Percentiles rank a stretch among this genome's conserved stretches.
Evolutionary conservation across 495 filamentous ascomycete genomes (phyloP).

Genomic region (Oidiodendron maius): DNA sequence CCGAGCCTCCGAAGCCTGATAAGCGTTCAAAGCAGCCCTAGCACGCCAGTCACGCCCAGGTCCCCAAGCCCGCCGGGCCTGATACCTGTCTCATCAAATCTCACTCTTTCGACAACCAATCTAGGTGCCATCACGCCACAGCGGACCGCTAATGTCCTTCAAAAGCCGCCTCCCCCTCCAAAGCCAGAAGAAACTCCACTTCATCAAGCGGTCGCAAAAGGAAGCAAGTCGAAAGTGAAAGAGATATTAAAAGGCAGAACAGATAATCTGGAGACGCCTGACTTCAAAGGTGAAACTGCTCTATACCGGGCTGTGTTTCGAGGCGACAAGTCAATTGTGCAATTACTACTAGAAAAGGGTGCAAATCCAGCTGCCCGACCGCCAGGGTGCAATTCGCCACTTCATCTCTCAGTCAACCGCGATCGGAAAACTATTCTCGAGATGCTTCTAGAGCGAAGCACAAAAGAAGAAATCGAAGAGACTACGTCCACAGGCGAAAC

Average conservation of each 20-base stretch:
- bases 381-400: not conserved
- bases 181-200: not conserved
- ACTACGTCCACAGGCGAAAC: not conserved
- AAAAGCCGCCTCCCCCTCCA: slow-evolving; percentile 1
- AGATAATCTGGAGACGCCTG: slow-evolving; percentile 2
- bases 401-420: not conserved
- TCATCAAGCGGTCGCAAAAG: slow-evolving; percentile 5
- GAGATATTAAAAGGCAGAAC: not conserved
- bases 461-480: not conserved
- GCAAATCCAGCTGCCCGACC: slow-evolving; percentile 1
- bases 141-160: not conserved
- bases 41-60: no score
- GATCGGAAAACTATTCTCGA: slow-evolving; percentile 3
- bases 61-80: not conserved
- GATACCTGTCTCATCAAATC: no score
- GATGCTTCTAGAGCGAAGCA: not conserved
- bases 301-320: slow-evolving; percentile 2
- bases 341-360: not conserved
- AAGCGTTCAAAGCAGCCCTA: no score
- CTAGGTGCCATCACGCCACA: no score
- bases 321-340: slow-evolving; percentile 6
- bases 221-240: slow-evolving; percentile 6
- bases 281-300: slow-evolving; percentile 1
- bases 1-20: no score
- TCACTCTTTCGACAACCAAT: no score